Conservation (phyloP, 2,329 filamentous ascomycete species). For the Aspergillus sp. region DNA sequence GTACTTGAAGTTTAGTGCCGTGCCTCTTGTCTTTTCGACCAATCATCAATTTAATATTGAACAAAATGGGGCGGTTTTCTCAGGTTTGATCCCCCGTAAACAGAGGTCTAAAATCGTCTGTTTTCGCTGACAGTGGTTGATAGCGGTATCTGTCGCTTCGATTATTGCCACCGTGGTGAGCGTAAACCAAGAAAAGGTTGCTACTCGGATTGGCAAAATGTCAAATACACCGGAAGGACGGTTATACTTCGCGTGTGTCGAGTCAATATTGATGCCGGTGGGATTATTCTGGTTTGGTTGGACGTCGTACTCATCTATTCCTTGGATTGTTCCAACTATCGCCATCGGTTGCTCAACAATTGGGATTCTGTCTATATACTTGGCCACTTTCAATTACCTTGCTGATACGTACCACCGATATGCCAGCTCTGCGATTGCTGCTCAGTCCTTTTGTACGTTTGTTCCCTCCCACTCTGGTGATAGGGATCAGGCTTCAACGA, state of each 20-base stretch:
- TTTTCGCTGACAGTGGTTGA: background rate
- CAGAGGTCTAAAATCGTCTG: background rate
- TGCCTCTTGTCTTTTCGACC: slow-evolving; percentile 72
- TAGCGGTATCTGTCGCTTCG: slow-evolving; percentile 66
- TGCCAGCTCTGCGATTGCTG: slow-evolving; percentile 80
- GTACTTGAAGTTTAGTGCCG: slow-evolving; percentile 80
- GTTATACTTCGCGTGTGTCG: slow-evolving; percentile 79
- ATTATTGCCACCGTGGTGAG: slow-evolving; percentile 66
- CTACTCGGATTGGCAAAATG: slow-evolving; percentile 51
- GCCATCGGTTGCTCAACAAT: slow-evolving; percentile 74
- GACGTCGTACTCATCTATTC: slow-evolving; percentile 61
- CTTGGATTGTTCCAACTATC: slow-evolving; percentile 71
- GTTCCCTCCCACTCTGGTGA: background rate
- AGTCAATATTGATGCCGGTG: slow-evolving; percentile 71
- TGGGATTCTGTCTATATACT: slow-evolving; percentile 82
- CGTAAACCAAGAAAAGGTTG: slow-evolving; percentile 70
- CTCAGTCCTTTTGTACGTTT: slow-evolving; percentile 71
- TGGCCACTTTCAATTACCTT: slow-evolving; percentile 90
- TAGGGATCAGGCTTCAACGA: background rate
- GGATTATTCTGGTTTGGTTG: slow-evolving; percentile 82
- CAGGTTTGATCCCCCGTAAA: slow-evolving; percentile 34
- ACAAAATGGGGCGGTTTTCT: slow-evolving; percentile 70
- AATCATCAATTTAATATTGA: slow-evolving; percentile 68
- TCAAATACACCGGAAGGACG: slow-evolving; percentile 67
- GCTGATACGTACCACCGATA: slow-evolving; percentile 85